Evolutionary conservation across 2,329 filamentous ascomycete genomes (phyloP), one percentile per base, ranked within the genome.

Genomic region (Colletotrichum australisinense): DNA sequence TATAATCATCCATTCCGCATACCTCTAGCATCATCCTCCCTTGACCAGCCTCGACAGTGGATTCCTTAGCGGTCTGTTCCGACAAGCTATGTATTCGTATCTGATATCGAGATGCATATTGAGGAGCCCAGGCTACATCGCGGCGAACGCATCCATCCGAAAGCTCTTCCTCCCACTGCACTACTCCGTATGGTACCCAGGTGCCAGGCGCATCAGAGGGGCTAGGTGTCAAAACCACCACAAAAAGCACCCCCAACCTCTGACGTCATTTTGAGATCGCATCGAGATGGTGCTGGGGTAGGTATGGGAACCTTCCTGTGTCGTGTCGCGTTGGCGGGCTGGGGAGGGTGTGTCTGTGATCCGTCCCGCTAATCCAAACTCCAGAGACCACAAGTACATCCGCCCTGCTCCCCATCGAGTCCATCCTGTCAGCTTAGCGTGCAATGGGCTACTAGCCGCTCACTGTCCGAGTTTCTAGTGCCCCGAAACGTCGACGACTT

Each of bases 241-340:
- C 32, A 16, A 69, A 68, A 67, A 57, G 46, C 64, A 53, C 57
- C 22, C 22, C 3, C n/a, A 32, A 14, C 26, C 14, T 24, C 11
- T 73, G 70, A 73, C 70, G 70, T 73, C 70, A 73, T 70, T n/a
- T 28, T 52, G 42, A 46, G 70, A 73, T 70, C 55, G 24, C 70
- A 73, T 73, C 70, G 70, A 73, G 70, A 73, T 73, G 70, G 65
- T 38, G 62, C 30, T 28, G 62, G 62, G 11, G 16, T 4, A 19
- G 11, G 16, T 4, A 19, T 14, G 30, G 28, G 24, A 64, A 64
- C 49, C 35, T 32, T 64, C n/a, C 62, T 63, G 46, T 49, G 55
- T 35, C 70, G 35, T 69, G 69, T 67, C 68, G 58, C 56, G 63
- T 63, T 69, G 65, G n/a, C 38, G 57, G 38, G 19, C n/a, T 22